Evolutionary conservation across 768 basidiomycete species (phyloP).

Genomic region (Russula brevipes): DNA sequence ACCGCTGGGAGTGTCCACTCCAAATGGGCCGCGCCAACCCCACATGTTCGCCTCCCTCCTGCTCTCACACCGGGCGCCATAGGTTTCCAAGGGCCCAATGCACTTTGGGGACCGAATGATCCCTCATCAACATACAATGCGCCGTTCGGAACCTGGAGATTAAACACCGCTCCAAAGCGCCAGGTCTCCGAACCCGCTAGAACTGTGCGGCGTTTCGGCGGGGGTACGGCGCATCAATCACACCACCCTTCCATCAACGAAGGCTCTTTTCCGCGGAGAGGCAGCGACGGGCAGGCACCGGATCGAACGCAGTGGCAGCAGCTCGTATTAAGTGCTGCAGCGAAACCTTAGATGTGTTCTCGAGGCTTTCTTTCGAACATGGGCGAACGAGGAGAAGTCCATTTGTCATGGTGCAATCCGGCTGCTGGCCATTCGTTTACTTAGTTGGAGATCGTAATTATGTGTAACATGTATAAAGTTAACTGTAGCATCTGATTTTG

Average conservation of each 20-base stretch:
- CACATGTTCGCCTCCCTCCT: not conserved
- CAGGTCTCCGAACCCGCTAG: not conserved
- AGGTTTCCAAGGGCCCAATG: not conserved
- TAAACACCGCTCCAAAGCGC: not conserved
- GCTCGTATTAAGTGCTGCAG: constrained; percentile 15
- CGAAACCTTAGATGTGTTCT: not conserved
- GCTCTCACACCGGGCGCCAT: not conserved
- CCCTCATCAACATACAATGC: not conserved
- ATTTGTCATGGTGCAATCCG: not conserved
- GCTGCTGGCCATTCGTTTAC: not conserved
- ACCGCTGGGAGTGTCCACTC: constrained; percentile 17
- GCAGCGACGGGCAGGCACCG: constrained; percentile 2
- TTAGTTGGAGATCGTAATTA: not conserved
- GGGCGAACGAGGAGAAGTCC: not conserved
- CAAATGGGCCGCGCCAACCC: not conserved
- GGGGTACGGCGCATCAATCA: not conserved
- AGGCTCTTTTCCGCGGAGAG: not conserved
- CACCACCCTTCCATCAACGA: not conserved
- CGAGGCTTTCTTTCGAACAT: not conserved
- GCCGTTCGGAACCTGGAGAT: not conserved
- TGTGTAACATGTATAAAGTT: not conserved
- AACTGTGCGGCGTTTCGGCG: not conserved
- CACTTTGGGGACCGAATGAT: not conserved
- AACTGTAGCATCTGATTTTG: no score
- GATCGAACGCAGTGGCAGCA: constrained; percentile 15